Conservation (phyloP, 441 rosid genomes). For the Pelargonium fulgidum region DNA sequence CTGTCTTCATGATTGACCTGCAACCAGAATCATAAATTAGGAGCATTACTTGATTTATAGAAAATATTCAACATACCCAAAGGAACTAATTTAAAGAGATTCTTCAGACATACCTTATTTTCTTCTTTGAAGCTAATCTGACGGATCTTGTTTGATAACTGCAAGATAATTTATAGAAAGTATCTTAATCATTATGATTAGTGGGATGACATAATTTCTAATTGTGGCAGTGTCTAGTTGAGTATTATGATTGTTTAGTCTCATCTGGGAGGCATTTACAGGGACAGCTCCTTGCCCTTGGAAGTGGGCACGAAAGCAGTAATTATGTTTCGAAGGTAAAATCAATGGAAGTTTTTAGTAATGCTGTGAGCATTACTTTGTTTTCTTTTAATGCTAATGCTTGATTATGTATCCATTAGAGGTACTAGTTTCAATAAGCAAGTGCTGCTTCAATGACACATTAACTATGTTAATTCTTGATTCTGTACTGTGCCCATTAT, state of each 20-base stretch:
- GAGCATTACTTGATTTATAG: neutral
- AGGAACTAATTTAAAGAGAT: too few species aligned
- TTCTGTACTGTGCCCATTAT: too few species aligned
- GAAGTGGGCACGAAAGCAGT: neutral
- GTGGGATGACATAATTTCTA: neutral
- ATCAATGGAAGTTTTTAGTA: too few species aligned
- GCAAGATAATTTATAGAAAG: neutral
- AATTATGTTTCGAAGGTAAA: too few species aligned
- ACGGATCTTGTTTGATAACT: neutral
- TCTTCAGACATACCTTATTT: neutral
- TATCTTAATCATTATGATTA: neutral
- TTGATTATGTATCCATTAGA: neutral
- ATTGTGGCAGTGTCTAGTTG: neutral
- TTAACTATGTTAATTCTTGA: neutral
- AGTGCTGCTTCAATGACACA: neutral
- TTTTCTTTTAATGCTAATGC: too few species aligned
- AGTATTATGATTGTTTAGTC: neutral
- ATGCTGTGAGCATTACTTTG: too few species aligned
- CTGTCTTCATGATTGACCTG: slow-evolving; percentile 24
- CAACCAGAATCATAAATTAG: neutral
- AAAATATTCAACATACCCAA: too few species aligned
- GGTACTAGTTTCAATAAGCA: neutral
- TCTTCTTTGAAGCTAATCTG: neutral
- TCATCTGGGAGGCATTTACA: neutral
- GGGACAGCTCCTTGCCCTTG: neutral